phyloP scores from a whole-genome alignment of 768 basidiomycete species.

The Leccinum rimulosum region DNA sequence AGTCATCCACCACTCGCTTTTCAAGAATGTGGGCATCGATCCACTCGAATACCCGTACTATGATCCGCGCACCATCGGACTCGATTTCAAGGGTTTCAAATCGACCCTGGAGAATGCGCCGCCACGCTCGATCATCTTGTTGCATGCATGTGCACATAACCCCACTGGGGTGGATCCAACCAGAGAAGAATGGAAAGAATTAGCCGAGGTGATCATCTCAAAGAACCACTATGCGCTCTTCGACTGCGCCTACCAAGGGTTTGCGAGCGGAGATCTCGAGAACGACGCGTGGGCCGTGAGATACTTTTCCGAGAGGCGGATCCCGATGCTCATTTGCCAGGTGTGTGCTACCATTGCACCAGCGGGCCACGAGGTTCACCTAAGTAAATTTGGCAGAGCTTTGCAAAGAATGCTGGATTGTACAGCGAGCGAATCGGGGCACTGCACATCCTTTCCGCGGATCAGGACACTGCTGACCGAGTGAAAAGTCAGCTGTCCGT shows the following conservation, averaged over 20 bases:
- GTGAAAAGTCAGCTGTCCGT: conserved; percentile 90
- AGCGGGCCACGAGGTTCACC: conserved; percentile 9
- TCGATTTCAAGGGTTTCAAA: conserved; percentile 75
- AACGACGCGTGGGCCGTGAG: conserved; percentile 91
- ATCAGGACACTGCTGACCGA: conserved; percentile 62
- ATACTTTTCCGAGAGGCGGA: conserved; percentile 72
- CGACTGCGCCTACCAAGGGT: conserved; percentile 97
- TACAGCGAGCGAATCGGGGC: conserved; percentile 95
- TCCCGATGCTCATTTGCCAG: conserved; percentile 87
- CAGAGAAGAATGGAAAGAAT: conserved; percentile 75
- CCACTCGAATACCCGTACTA: conserved; percentile 93
- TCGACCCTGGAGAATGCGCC: conserved; percentile 60
- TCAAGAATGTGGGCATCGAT: conserved; percentile 85
- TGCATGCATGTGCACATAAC: conserved; percentile 96
- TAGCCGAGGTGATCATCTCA: conserved; percentile 68
- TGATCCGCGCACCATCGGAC: conserved; percentile 82
- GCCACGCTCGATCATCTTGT: conserved; percentile 76
- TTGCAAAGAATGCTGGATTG: conserved; percentile 95
- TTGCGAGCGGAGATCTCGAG: conserved; percentile 90
- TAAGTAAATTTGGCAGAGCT: conserved; percentile 56
- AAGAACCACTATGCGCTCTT: conserved; percentile 89
- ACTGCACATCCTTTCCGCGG: conserved; percentile 74
- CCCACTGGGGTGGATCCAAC: conserved; percentile 97
- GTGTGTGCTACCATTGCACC: conserved; percentile 34
- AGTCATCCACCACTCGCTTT: conserved; percentile 90